phyloP scores from a whole-genome alignment of 768 basidiomycete species.

The Rhodotorula toruloides region DNA sequence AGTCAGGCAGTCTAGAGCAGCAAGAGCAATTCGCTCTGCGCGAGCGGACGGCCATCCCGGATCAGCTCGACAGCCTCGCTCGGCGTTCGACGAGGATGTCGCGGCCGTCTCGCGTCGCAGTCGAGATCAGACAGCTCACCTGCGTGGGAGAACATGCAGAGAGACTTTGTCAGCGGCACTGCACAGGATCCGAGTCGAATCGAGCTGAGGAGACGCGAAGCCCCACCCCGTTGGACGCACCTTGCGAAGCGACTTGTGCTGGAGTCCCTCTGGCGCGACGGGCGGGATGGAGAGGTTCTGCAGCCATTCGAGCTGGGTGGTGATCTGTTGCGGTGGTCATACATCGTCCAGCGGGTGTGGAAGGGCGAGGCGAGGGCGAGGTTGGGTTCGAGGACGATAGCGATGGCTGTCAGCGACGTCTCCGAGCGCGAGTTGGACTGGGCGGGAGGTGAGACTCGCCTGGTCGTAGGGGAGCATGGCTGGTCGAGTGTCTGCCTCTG shows the following conservation, averaged over 20 bases:
- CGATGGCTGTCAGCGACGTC: too few relatives aligned
- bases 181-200: too few relatives aligned
- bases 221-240: slow-evolving; percentile 51
- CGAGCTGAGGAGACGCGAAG: too few relatives aligned
- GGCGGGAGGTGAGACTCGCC: too few relatives aligned
- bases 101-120: background rate
- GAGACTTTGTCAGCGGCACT: background rate
- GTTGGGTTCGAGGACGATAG: too few relatives aligned
- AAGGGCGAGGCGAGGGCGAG: background rate
- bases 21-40: background rate
- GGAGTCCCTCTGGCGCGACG: slow-evolving; percentile 65
- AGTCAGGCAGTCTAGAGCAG: background rate
- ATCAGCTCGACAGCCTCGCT: slow-evolving; percentile 12
- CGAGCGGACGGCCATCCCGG: background rate
- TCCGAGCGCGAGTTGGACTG: too few relatives aligned
- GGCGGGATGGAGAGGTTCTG: slow-evolving; percentile 69
- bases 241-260: slow-evolving; percentile 85
- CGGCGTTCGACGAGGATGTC: background rate
- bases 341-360: too few relatives aligned
- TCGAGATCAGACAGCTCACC: background rate
- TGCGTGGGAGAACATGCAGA: background rate
- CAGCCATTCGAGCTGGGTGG: slow-evolving; percentile 81
- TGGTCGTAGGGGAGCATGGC: too few relatives aligned
- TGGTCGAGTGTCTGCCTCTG: too few relatives aligned
- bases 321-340: slow-evolving; percentile 18